Conservation (phyloP, 2,329 filamentous ascomycete species). For the Plenodomus biglobosus region DNA sequence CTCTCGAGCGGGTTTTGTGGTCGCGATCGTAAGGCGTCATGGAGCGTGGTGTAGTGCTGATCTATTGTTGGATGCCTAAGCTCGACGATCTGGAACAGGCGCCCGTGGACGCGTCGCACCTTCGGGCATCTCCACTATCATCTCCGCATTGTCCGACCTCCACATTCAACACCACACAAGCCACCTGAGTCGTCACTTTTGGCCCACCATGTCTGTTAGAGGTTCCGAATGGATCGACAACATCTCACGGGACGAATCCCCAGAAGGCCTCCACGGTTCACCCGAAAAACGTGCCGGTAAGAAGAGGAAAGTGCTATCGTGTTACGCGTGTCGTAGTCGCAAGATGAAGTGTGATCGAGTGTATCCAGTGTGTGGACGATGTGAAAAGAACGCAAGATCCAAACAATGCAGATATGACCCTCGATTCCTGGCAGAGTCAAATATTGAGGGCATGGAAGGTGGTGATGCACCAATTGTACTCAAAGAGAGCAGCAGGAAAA, state of each 20-base stretch:
- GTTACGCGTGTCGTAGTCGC: constrained; percentile 50
- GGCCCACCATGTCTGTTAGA: constrained; percentile 29
- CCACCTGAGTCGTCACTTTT: not conserved
- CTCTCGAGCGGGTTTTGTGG: no score
- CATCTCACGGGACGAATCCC: constrained; percentile 37
- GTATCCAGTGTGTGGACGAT: constrained; percentile 49
- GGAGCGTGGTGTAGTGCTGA: not conserved
- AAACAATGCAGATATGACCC: constrained; percentile 48
- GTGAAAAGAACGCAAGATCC: constrained; percentile 47
- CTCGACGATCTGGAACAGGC: not conserved
- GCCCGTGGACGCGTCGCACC: not conserved
- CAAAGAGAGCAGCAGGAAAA: constrained; percentile 6
- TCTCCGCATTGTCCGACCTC: constrained; percentile 30
- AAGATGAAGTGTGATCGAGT: constrained; percentile 53
- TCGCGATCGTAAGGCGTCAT: not conserved
- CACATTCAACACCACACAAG: constrained; percentile 2
- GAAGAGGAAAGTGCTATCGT: constrained; percentile 51
- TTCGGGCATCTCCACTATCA: constrained; percentile 13
- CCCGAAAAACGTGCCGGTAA: constrained; percentile 46
- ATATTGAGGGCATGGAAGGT: constrained; percentile 26
- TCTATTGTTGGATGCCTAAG: not conserved
- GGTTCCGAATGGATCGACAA: constrained; percentile 21
- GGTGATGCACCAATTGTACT: constrained; percentile 13
- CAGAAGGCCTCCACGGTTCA: constrained; percentile 25
- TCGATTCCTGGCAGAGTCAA: constrained; percentile 38